phyloP scores from a whole-genome alignment of 495 filamentous ascomycete species.

The Penicillium parvum region DNA sequence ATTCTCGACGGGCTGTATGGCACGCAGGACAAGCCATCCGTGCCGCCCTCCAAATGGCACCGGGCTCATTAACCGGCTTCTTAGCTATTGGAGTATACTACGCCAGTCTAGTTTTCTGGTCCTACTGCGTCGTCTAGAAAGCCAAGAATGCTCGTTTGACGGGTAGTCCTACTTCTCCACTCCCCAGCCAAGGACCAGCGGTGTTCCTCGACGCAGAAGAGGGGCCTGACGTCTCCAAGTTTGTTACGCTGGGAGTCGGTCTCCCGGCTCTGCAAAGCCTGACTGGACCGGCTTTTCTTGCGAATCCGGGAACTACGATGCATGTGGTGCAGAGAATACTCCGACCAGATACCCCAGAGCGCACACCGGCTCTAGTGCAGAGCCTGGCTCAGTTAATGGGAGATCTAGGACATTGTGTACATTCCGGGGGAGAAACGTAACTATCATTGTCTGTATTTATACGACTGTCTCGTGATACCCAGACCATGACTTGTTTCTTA shows the following conservation, averaged over 20 bases:
- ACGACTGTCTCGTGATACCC: slow-evolving; percentile 7
- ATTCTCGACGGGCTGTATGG: slow-evolving; percentile 55
- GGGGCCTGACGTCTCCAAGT: slow-evolving; percentile 39
- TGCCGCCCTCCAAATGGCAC: slow-evolving; percentile 45
- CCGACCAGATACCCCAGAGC: slow-evolving; percentile 22
- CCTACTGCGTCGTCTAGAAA: slow-evolving; percentile 47
- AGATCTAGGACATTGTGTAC: slow-evolving; percentile 39
- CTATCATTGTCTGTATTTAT: not conserved
- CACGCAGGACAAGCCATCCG: slow-evolving; percentile 60
- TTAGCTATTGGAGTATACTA: slow-evolving; percentile 57
- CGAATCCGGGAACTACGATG: slow-evolving; percentile 24
- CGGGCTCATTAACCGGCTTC: slow-evolving; percentile 51
- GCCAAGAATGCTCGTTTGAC: slow-evolving; percentile 23
- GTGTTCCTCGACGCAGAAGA: slow-evolving; percentile 50
- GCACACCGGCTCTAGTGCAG: slow-evolving; percentile 44
- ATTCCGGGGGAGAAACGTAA: not conserved
- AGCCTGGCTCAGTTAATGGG: slow-evolving; percentile 54
- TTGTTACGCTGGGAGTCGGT: slow-evolving; percentile 43
- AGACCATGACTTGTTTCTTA: slow-evolving; percentile 3
- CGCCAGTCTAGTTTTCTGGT: slow-evolving; percentile 57
- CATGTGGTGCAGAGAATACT: slow-evolving; percentile 21
- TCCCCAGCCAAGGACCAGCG: slow-evolving; percentile 11
- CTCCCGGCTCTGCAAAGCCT: slow-evolving; percentile 37
- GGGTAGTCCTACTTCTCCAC: slow-evolving; percentile 8
- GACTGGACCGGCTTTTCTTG: slow-evolving; percentile 19